Conservation (phyloP, 208 protist species). For the Wallacemonas sp. region DNA sequence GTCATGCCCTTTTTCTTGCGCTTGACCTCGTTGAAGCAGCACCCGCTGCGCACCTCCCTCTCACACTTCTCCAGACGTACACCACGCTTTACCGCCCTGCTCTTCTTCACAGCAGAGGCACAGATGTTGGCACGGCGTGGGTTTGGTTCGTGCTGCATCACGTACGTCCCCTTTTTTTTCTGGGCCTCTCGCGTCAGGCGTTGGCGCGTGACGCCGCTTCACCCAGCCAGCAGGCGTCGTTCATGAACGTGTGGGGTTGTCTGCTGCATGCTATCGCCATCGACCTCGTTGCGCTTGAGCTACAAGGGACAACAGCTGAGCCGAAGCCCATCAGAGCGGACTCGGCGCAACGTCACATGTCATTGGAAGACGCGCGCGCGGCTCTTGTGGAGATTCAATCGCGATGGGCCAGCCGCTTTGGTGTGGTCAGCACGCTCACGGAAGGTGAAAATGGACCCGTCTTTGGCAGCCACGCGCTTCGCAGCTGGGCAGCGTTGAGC, state of each 20-base stretch:
- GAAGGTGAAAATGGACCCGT: no score
- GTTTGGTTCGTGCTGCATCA: neutral
- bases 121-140: neutral
- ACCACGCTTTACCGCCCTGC: neutral
- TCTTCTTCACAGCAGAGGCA: neutral
- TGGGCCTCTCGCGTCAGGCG: neutral
- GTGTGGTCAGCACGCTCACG: no score
- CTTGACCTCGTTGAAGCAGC: no score
- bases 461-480: neutral
- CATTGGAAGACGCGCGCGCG: neutral
- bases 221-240: no score
- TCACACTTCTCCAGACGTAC: neutral
- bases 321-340: no score
- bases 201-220: no score
- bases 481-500: neutral
- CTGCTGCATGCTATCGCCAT: slow-evolving; percentile 2
- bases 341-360: no score
- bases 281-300: slow-evolving; percentile 1
- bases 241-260: neutral
- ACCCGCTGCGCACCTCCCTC: no score
- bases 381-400: neutral
- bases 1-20: no score
- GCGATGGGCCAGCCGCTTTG: neutral
- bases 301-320: no score
- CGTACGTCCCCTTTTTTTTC: neutral